These are phyloP conservation scores for Mycena leptocephala DNA, from an alignment of 768 basidiomycete genomes.

Conservation along the genomic window DNA sequence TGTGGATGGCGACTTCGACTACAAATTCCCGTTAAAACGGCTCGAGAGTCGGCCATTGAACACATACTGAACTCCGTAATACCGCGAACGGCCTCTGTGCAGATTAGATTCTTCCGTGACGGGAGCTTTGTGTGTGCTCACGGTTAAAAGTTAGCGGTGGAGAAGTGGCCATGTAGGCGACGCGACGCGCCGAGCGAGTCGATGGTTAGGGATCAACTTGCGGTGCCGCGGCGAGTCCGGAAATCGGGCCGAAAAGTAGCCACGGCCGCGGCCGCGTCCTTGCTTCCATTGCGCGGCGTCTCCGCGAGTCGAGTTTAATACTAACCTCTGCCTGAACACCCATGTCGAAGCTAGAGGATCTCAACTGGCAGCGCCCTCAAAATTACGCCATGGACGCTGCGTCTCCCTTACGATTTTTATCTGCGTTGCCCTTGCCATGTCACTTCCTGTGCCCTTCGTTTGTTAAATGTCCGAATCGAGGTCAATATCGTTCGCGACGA, in stretches of 20 bases:
- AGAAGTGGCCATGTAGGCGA: conserved; percentile 13
- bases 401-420: neutral
- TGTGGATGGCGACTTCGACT: conserved; percentile 97
- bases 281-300: too few relatives aligned
- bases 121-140: conserved; percentile 37
- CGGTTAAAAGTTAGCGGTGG: conserved; percentile 56
- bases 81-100: conserved; percentile 73
- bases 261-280: too few relatives aligned
- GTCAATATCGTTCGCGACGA: conserved; percentile 17
- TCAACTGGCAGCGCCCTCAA: neutral
- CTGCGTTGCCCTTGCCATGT: neutral
- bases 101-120: conserved; percentile 20
- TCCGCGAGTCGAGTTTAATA: neutral
- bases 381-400: neutral
- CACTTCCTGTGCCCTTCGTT: neutral
- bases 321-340: neutral
- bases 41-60: neutral
- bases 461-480: conserved; percentile 20
- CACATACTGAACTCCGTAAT: conserved; percentile 82
- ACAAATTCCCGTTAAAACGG: conserved; percentile 4
- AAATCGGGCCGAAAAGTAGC: neutral
- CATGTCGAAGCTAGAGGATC: neutral
- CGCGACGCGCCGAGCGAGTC: neutral
- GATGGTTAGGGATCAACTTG: neutral
- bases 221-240: neutral